Evolutionary conservation across 352 stramenopile genomes (phyloP).

Genomic region (Plasmopara viticola): DNA sequence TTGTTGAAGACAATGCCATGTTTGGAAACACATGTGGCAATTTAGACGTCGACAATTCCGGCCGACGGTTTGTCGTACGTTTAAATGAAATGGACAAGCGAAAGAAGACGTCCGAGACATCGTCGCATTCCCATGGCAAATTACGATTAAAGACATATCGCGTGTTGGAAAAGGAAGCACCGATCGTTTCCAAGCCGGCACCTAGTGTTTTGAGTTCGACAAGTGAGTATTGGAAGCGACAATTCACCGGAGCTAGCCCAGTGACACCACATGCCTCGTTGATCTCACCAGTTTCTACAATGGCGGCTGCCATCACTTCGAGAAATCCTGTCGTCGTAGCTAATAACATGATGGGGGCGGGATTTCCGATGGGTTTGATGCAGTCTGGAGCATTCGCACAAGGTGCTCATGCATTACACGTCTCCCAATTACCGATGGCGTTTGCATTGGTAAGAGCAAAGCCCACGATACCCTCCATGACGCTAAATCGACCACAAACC

Average conservation of each 20-base stretch:
- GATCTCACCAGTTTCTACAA: not conserved
- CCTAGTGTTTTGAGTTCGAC: constrained; percentile 1
- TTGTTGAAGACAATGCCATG: constrained; percentile 73
- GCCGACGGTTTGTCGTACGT: constrained; percentile 68
- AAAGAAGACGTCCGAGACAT: constrained; percentile 31
- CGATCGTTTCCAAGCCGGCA: constrained; percentile 1
- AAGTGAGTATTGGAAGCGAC: constrained; percentile 20
- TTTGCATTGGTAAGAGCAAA: constrained; percentile 24
- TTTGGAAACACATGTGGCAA: constrained; percentile 60
- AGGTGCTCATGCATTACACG: constrained; percentile 15
- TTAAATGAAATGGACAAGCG: constrained; percentile 72
- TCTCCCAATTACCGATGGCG: constrained; percentile 20
- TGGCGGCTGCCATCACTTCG: not conserved
- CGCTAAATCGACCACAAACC: constrained; percentile 13
- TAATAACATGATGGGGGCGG: constrained; percentile 15
- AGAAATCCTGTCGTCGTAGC: constrained; percentile 7
- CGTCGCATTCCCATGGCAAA: constrained; percentile 50
- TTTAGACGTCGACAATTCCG: constrained; percentile 69
- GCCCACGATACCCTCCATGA: constrained; percentile 16
- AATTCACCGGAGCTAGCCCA: constrained; percentile 1
- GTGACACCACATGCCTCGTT: too few species aligned
- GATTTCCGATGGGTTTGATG: constrained; percentile 27
- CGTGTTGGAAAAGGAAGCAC: constrained; percentile 24
- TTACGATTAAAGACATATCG: constrained; percentile 39
- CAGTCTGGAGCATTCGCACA: constrained; percentile 17